Base-by-base conservation (phyloP, 2,329 filamentous ascomycete genomes). In the Hypoxylon sp. region DNA sequence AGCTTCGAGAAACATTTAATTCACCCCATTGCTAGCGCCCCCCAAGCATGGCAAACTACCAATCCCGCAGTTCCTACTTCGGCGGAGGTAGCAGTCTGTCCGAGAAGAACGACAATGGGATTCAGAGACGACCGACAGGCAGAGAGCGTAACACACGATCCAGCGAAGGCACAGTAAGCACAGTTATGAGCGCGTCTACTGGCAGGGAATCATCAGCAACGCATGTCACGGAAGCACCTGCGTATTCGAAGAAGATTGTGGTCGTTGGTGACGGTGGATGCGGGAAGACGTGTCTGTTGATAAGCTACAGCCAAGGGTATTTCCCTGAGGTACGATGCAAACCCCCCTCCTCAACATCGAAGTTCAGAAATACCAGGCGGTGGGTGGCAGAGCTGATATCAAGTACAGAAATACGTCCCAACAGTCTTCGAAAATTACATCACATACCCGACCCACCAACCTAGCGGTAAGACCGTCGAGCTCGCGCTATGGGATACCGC, bases 391-490 rank as follows among this genome's bases (percentile, higher is more conserved):
- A 11, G 6, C 58, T 67, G 62, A 68, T 46, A 29, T 22, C 53
- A 29, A 44, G 5, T 54, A 42, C 77, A 99, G 96, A 98, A 98
- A 98, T 99, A 99, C 77, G 96, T 99, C 44, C 96, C 96, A 3
- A 99, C 96, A 1, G 96, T 99, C 57, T 99, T 99, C 81, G 96
- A 99, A 80, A 99, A 99, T 85, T 99, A 99, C 88, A 98, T 99
- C 83, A 98, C 96, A 60, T 95, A 97, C 81, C 97, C 95, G 63
- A 92, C 91, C 67, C 96, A 99, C 83, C 89, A 90, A 72, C 89
- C 90, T 48, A 93, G 92, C 11, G 94, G 95, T 78, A 98, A 98
- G 87, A 94, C 92, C 64, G 94, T 99, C 73, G 96, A 99, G 84
- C 89, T 99, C 68, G 96, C 96, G 44, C 88, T 99, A 57, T 99